These are phyloP conservation scores for Alopecurus myosuroides DNA, from an alignment of 176 grass and related monocot genomes.

Conservation along the genomic window DNA sequence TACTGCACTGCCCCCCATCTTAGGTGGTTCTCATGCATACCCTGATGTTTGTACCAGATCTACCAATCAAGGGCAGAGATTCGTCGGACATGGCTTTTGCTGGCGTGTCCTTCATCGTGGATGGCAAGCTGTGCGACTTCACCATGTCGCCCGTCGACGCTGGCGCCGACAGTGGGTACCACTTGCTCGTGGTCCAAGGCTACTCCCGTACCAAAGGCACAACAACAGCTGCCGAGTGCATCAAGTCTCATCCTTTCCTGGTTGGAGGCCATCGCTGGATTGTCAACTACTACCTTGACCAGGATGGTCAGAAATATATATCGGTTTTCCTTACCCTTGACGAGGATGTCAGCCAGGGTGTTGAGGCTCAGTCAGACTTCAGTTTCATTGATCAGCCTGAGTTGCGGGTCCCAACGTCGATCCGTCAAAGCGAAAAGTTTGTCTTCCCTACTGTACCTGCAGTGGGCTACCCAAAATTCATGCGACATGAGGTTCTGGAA, in stretches of 20 bases:
- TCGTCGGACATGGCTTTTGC: neutral
- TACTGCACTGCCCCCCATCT: neutral
- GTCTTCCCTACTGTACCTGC: no score
- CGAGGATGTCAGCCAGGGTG: accelerated
- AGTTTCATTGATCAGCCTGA: neutral
- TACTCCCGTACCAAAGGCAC: neutral
- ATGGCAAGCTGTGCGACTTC: neutral
- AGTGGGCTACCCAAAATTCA: no score
- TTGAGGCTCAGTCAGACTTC: neutral
- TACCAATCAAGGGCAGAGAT: neutral
- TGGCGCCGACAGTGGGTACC: neutral
- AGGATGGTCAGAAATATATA: neutral
- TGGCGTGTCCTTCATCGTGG: neutral
- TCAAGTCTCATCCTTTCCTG: neutral
- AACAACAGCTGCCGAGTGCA: neutral
- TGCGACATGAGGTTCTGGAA: neutral
- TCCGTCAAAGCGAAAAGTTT: neutral
- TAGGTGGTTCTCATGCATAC: neutral
- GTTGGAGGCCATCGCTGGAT: neutral
- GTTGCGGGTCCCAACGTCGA: neutral
- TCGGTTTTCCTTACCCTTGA: neutral
- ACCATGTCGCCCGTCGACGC: neutral
- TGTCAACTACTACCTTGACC: neutral
- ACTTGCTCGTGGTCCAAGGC: neutral
- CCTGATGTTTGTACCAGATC: neutral